These are phyloP conservation scores for Dissoconium aciculare DNA, from an alignment of 2,329 filamentous ascomycete species.

Conservation along the genomic window DNA sequence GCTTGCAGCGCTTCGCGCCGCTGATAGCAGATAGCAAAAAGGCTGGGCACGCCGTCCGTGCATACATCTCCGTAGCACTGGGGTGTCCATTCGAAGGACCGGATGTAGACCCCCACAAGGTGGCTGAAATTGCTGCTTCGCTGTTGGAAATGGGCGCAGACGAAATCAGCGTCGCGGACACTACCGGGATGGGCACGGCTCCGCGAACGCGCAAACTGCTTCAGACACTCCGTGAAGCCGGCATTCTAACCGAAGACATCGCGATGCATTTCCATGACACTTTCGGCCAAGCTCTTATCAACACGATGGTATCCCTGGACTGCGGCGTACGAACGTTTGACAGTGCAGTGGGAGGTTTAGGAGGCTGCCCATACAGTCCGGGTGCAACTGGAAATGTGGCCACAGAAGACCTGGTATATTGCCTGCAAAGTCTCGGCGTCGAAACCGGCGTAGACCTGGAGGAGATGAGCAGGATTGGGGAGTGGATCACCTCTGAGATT, in stretches of 20 bases:
- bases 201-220: conserved; percentile 51
- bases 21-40: conserved; percentile 56
- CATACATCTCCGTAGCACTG: conserved; percentile 67
- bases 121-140: conserved; percentile 46
- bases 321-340: conserved; percentile 69
- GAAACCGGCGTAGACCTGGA: conserved; percentile 58
- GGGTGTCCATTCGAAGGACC: conserved; percentile 64
- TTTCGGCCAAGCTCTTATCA: conserved; percentile 72
- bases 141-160: conserved; percentile 77
- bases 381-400: conserved; percentile 77
- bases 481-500: conserved; percentile 54
- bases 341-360: conserved; percentile 62
- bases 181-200: conserved; percentile 79
- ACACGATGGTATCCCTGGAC: conserved; percentile 61
- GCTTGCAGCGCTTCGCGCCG: conserved; percentile 52
- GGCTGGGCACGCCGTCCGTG: conserved; percentile 52
- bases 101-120: conserved; percentile 42
- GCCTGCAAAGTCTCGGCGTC: conserved; percentile 56
- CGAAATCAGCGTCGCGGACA: conserved; percentile 81
- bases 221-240: conserved; percentile 48
- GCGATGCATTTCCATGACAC: conserved; percentile 85
- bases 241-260: conserved; percentile 53
- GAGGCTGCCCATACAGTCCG: conserved; percentile 72
- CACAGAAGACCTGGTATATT: conserved; percentile 72
- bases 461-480: conserved; percentile 50